phyloP scores from a whole-genome alignment of 768 basidiomycete genomes.

The Boletellus emodensis region DNA sequence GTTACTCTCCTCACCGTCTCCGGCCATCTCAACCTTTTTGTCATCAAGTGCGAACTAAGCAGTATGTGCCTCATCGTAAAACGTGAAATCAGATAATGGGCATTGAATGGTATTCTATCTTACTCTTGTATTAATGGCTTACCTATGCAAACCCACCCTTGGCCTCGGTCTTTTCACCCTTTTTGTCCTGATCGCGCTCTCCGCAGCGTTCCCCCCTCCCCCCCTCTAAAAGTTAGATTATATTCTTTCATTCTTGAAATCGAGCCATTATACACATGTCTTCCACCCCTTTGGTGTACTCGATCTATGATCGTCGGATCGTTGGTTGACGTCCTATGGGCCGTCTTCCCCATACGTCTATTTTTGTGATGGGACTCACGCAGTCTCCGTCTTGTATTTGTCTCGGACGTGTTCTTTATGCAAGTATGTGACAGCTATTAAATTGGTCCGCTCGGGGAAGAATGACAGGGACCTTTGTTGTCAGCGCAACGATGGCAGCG shows the following conservation, averaged over 20 bases:
- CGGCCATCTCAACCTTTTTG: neutral
- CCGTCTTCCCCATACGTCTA: neutral
- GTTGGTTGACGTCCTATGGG: neutral
- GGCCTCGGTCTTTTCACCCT: neutral
- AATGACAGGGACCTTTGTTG: too few relatives aligned
- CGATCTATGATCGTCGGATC: neutral
- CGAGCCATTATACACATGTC: constrained; percentile 3
- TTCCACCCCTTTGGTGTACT: neutral
- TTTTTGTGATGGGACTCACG: neutral
- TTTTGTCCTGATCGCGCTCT: constrained; percentile 4
- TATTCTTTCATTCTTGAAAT: constrained; percentile 3
- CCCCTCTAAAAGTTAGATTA: neutral
- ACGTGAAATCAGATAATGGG: constrained; percentile 16
- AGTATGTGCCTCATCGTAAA: constrained; percentile 5
- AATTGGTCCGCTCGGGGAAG: too few relatives aligned
- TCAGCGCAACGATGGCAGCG: too few relatives aligned
- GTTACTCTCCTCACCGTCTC: neutral
- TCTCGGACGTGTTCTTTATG: constrained; percentile 6
- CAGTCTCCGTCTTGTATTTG: neutral
- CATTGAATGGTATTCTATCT: constrained; percentile 20
- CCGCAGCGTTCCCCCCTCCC: neutral
- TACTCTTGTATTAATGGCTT: constrained; percentile 26
- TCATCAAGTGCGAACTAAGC: neutral
- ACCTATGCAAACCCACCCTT: constrained; percentile 18
- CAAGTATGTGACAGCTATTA: too few relatives aligned